Evolutionary conservation across 2,329 filamentous ascomycete genomes (phyloP).

Genomic region (Trichoderma sp.): DNA sequence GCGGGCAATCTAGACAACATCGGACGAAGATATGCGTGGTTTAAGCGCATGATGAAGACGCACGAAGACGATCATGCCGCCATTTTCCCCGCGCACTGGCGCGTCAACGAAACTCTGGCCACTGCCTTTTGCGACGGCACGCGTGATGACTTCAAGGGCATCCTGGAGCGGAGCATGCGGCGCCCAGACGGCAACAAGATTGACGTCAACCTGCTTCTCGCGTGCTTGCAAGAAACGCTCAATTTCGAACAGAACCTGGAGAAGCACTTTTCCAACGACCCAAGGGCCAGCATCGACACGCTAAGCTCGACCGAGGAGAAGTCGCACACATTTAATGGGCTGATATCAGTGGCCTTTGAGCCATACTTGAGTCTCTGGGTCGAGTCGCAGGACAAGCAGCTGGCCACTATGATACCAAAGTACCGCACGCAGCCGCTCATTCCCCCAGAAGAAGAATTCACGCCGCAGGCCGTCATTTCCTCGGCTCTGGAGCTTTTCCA

Average conservation of each 20-base stretch:
- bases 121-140: conserved; percentile 95
- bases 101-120: conserved; percentile 83
- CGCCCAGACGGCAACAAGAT: conserved; percentile 72
- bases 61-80: conserved; percentile 89
- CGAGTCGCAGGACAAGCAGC: conserved; percentile 87
- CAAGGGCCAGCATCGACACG: conserved; percentile 84
- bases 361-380: conserved; percentile 97
- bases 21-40: conserved; percentile 91
- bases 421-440: conserved; percentile 81
- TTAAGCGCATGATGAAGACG: conserved; percentile 89
- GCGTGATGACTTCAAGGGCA: conserved; percentile 90
- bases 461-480: conserved; percentile 80
- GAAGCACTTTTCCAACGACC: conserved; percentile 69
- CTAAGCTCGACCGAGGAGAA: conserved; percentile 75
- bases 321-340: conserved; percentile 75
- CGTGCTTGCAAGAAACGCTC: conserved; percentile 89
- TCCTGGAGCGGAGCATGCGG: conserved; percentile 83
- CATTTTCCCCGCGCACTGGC: conserved; percentile 86
- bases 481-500: conserved; percentile 97
- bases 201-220: conserved; percentile 84
- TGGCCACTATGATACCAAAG: conserved; percentile 79
- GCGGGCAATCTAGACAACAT: conserved; percentile 97
- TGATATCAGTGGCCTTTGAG: conserved; percentile 95
- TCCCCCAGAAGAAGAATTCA: conserved; percentile 86
- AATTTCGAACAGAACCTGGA: conserved; percentile 95